These are phyloP conservation scores for Vigna hirtella DNA, from an alignment of 306 rosid genomes.

Conservation along the genomic window DNA sequence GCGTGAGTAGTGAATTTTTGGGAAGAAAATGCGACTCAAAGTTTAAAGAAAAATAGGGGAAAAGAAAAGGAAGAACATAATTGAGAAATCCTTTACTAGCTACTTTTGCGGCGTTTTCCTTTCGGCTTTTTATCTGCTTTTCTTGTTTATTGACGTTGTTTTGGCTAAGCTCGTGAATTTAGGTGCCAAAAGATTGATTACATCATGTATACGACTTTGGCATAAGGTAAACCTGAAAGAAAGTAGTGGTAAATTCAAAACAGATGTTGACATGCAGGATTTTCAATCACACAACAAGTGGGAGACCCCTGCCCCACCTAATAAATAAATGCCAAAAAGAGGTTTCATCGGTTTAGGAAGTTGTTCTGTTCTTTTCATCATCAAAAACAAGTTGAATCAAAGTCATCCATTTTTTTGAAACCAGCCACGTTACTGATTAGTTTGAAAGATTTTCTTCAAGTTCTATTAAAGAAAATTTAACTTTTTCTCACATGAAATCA, in stretches of 20 bases:
- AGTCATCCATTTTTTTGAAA: conserved; percentile 8
- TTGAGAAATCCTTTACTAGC: too few relatives aligned
- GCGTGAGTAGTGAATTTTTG: background rate
- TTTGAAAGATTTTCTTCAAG: background rate
- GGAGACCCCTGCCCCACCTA: conserved; percentile 31
- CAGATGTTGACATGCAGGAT: conserved; percentile 33
- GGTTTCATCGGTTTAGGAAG: background rate
- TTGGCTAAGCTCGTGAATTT: conserved; percentile 14
- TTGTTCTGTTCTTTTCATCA: conserved; percentile 12
- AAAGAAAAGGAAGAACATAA: too few relatives aligned
- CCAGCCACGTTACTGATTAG: background rate
- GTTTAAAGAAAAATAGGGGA: background rate
- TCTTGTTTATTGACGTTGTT: background rate
- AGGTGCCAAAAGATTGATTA: conserved; percentile 21
- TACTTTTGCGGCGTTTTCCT: background rate
- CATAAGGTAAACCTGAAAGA: conserved; percentile 31
- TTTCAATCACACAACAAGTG: conserved; percentile 40
- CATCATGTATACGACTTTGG: conserved; percentile 21
- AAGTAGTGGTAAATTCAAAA: conserved; percentile 36
- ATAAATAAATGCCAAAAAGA: conserved; percentile 29
- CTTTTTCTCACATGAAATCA: background rate
- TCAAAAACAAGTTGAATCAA: conserved; percentile 1
- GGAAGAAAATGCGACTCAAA: background rate
- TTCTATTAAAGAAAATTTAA: background rate
- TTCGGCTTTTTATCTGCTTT: background rate